Evolutionary conservation across 2,329 filamentous ascomycete species (phyloP).

Genomic region (Venturiaceae sp.): DNA sequence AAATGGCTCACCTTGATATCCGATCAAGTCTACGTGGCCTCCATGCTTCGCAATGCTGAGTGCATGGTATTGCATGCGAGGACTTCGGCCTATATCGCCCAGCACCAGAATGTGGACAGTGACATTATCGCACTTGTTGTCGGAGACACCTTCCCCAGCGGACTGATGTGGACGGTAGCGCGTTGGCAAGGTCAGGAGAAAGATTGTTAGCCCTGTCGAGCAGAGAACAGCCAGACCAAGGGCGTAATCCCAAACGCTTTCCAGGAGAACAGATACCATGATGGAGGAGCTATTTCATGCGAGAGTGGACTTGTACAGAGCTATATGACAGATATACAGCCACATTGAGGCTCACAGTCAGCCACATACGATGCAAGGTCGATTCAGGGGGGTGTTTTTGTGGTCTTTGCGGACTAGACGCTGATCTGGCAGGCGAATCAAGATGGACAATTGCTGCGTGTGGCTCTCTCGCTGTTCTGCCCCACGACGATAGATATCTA

Average conservation of each 20-base stretch:
- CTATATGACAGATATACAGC: background rate
- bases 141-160: background rate
- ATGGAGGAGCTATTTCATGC: background rate
- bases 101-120: conserved; percentile 79
- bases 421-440: background rate
- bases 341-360: background rate
- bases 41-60: conserved; percentile 81
- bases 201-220: conserved; percentile 38
- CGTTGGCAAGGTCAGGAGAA: conserved; percentile 43
- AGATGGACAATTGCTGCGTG: background rate
- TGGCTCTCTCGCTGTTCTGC: no score
- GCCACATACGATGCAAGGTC: no score
- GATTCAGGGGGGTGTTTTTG: conserved; percentile 19
- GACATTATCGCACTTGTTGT: conserved; percentile 23
- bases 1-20: conserved; percentile 59
- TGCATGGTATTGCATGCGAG: conserved; percentile 97
- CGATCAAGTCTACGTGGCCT: conserved; percentile 72
- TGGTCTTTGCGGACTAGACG: background rate
- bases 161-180: conserved; percentile 30
- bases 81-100: conserved; percentile 89
- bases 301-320: background rate
- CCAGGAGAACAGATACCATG: conserved; percentile 13
- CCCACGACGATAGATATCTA: background rate
- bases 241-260: conserved; percentile 19
- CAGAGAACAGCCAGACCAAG: conserved; percentile 29